Evolutionary conservation across 306 rosid species (phyloP).

Genomic region (Acacia acuminata): DNA sequence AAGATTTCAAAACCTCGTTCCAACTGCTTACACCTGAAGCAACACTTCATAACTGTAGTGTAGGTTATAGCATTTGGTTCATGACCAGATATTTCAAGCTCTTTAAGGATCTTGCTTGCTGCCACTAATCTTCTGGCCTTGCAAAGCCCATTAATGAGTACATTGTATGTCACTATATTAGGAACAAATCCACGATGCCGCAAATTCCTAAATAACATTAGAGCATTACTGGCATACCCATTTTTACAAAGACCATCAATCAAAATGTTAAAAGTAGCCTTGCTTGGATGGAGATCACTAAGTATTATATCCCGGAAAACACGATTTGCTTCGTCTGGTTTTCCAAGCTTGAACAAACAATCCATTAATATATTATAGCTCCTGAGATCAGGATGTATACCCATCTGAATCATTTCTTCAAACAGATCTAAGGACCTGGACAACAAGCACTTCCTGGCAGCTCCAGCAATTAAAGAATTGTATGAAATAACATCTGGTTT

Average conservation of each 20-base stretch:
- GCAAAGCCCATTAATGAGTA: slow-evolving; percentile 74
- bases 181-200: slow-evolving; percentile 67
- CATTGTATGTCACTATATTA: slow-evolving; percentile 59
- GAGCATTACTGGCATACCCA: slow-evolving; percentile 60
- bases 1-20: slow-evolving; percentile 67
- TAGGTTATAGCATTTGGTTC: slow-evolving; percentile 67
- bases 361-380: slow-evolving; percentile 73
- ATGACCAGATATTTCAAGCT: slow-evolving; percentile 55
- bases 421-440: slow-evolving; percentile 52
- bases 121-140: slow-evolving; percentile 49
- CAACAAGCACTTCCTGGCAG: slow-evolving; percentile 42
- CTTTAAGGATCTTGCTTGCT: slow-evolving; percentile 52
- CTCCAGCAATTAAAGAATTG: slow-evolving; percentile 68
- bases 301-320: slow-evolving; percentile 55
- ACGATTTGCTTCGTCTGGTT: slow-evolving; percentile 66
- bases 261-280: slow-evolving; percentile 64
- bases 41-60: slow-evolving; percentile 67
- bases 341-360: slow-evolving; percentile 70
- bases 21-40: slow-evolving; percentile 53
- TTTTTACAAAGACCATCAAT: slow-evolving; percentile 68
- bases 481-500: slow-evolving; percentile 68
- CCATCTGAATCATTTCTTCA: slow-evolving; percentile 62
- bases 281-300: slow-evolving; percentile 36
- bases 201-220: slow-evolving; percentile 62
- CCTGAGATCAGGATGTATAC: slow-evolving; percentile 70